phyloP scores from a whole-genome alignment of 768 basidiomycete species.

The Suillus discolor region DNA sequence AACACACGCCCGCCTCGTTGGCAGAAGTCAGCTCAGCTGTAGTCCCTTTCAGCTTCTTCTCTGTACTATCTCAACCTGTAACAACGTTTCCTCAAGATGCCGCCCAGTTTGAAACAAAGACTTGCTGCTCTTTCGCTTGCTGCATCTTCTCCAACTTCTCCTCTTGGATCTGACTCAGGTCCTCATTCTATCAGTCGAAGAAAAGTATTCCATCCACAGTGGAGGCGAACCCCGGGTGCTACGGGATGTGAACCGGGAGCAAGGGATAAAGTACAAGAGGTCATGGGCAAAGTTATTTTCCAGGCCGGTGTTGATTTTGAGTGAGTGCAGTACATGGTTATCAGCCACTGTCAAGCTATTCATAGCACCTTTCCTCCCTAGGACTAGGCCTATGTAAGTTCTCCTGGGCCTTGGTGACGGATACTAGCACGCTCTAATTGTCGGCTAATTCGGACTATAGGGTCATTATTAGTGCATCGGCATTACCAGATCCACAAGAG shows the following conservation, averaged over 20 bases:
- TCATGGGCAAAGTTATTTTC: conserved; percentile 75
- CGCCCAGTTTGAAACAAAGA: conserved; percentile 62
- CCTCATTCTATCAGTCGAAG: conserved; percentile 33
- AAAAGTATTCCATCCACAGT: conserved; percentile 53
- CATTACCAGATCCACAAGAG: conserved; percentile 76
- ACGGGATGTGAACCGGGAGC: conserved; percentile 29
- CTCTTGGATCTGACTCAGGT: conserved; percentile 20
- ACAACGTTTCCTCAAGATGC: conserved; percentile 17
- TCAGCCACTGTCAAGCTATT: conserved; percentile 7
- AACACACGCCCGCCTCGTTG: conserved; percentile 1
- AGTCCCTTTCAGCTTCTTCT: not conserved
- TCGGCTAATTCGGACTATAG: conserved; percentile 38
- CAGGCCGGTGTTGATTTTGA: conserved; percentile 91
- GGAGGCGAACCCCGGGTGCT: conserved; percentile 44
- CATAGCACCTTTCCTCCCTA: conserved; percentile 31
- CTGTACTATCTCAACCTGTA: conserved; percentile 2
- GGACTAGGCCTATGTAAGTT: conserved; percentile 85
- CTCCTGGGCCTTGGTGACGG: conserved; percentile 1
- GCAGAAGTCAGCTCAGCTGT: not conserved
- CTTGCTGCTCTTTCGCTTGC: conserved; percentile 64
- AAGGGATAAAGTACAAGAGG: conserved; percentile 56
- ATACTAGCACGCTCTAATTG: not conserved
- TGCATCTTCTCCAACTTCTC: conserved; percentile 49
- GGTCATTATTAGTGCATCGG: conserved; percentile 83
- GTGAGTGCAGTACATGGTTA: conserved; percentile 45